phyloP scores from a whole-genome alignment of 1,284 basidiomycete genomes.

The Ganoderma boninense region DNA sequence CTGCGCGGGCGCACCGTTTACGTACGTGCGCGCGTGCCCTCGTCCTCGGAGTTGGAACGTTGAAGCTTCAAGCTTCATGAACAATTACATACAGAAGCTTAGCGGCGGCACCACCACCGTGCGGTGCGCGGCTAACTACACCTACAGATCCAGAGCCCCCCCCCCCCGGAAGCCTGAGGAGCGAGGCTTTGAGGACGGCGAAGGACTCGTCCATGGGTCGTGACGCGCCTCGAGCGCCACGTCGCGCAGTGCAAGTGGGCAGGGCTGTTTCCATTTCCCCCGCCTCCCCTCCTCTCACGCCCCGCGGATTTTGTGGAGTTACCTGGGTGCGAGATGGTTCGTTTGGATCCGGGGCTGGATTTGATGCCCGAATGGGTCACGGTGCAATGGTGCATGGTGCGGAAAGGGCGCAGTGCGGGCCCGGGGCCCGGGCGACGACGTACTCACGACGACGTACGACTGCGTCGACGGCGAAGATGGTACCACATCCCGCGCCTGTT shows the following conservation, averaged over 20 bases:
- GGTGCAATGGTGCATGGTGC: too few relatives aligned
- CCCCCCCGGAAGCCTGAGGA: too few relatives aligned
- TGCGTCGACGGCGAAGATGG: background rate
- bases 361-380: constrained; percentile 22
- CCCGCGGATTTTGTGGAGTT: background rate
- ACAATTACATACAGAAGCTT: too few relatives aligned
- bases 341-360: constrained; percentile 4
- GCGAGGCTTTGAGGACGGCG: too few relatives aligned
- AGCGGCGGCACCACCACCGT: background rate
- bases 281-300: background rate
- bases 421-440: background rate
- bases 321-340: too few relatives aligned
- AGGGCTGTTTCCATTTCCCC: background rate
- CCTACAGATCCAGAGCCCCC: too few relatives aligned
- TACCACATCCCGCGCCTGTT: background rate
- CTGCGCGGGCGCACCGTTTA: too few relatives aligned
- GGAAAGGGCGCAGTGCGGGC: background rate
- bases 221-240: constrained; percentile 5
- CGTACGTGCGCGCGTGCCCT: constrained; percentile 16
- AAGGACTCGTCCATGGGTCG: too few relatives aligned
- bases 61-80: background rate
- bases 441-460: background rate
- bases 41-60: background rate
- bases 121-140: too few relatives aligned
- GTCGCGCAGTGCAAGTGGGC: background rate